Evolutionary conservation across 208 protist genomes (phyloP).

Genomic region (Tritrichomonas musculus): DNA sequence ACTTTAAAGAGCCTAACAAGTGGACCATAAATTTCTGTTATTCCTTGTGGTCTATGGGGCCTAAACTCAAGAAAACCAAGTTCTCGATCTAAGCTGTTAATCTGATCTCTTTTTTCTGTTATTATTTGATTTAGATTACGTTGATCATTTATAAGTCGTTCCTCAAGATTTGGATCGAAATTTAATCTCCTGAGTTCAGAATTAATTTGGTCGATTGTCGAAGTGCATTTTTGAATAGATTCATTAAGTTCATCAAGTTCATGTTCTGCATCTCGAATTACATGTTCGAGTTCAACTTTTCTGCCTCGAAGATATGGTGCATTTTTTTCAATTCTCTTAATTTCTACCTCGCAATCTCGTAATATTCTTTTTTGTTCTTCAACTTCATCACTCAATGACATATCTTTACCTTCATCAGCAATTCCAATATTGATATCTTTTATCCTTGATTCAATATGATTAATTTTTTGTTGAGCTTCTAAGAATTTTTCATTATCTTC

Average conservation of each 20-base stretch:
- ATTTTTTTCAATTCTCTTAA: neutral
- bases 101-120: neutral
- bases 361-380: neutral
- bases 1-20: neutral
- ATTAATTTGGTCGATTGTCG: neutral
- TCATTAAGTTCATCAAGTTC: neutral
- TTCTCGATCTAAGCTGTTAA: neutral
- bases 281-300: neutral
- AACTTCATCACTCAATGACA: neutral
- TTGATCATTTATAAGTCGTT: neutral
- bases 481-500: neutral
- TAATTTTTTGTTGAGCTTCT: constrained; percentile 35
- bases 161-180: neutral
- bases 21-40: neutral
- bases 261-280: neutral
- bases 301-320: neutral
- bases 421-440: neutral
- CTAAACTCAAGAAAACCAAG: neutral
- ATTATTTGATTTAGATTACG: neutral
- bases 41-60: neutral
- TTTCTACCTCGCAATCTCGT: neutral
- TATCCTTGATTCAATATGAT: neutral
- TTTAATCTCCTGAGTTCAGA: neutral
- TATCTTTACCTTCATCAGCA: neutral
- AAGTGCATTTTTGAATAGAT: neutral